These are phyloP conservation scores for Grosmannia serpens DNA, from an alignment of 2,329 filamentous ascomycete genomes.

Conservation along the genomic window DNA sequence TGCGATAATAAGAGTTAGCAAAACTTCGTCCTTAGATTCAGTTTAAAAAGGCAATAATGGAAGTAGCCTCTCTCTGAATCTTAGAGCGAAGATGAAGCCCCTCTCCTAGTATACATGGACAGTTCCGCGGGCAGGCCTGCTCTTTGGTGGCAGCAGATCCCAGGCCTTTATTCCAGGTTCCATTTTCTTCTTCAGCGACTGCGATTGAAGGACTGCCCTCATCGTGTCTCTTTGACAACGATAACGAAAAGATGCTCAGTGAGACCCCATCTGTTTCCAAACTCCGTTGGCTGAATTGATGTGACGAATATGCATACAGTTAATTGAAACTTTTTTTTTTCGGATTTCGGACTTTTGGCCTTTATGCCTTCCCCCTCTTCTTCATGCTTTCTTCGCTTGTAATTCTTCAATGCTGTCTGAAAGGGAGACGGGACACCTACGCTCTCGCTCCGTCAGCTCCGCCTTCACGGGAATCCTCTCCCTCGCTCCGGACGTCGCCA, in stretches of 20 bases:
- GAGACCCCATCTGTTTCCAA: neutral
- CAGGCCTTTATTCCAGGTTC: too few relatives aligned
- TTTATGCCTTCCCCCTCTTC: neutral
- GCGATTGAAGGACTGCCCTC: neutral
- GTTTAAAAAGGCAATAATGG: neutral
- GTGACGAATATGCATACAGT: constrained; percentile 4
- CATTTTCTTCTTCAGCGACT: neutral
- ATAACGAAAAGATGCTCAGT: neutral
- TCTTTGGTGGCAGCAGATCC: neutral
- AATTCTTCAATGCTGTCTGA: constrained; percentile 2
- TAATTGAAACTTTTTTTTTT: neutral
- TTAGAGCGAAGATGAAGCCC: neutral
- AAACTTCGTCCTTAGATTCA: neutral
- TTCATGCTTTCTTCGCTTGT: neutral
- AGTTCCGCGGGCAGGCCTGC: neutral
- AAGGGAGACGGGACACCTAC: constrained; percentile 60
- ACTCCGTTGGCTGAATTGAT: neutral
- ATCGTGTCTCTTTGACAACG: neutral
- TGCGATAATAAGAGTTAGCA: constrained; percentile 20
- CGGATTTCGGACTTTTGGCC: neutral
- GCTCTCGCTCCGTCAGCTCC: constrained; percentile 96
- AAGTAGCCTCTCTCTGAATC: neutral
- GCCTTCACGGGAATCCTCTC: constrained; percentile 76
- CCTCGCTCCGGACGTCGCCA: constrained; percentile 84
- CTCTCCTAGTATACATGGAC: neutral